phyloP scores from a whole-genome alignment of 179 eudicot species.

The Vitellaria paradoxa region DNA sequence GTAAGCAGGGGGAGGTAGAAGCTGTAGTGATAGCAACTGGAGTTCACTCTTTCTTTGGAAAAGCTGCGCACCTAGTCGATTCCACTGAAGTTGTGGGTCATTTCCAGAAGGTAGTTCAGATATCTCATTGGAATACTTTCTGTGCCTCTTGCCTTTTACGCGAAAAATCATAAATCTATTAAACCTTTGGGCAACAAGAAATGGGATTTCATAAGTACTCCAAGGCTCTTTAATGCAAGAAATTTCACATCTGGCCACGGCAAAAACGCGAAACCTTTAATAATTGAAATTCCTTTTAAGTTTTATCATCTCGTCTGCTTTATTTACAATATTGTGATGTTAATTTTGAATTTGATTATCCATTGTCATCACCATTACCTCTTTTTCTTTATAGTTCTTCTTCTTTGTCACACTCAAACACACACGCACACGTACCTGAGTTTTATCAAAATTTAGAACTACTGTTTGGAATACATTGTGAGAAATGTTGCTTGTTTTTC shows the following conservation, averaged over 20 bases:
- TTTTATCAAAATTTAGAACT: background rate
- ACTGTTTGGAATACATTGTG: background rate
- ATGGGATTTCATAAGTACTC: background rate
- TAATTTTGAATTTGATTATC: too few species aligned
- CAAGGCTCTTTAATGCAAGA: background rate
- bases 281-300: slow-evolving; percentile 7
- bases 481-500: background rate
- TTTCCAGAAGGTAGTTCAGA: slow-evolving; percentile 55
- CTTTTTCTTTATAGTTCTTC: too few species aligned
- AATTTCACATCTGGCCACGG: background rate
- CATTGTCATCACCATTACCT: too few species aligned
- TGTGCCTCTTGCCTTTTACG: background rate
- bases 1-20: slow-evolving; percentile 78
- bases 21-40: slow-evolving; percentile 78
- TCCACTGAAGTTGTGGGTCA: slow-evolving; percentile 62
- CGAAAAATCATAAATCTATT: background rate
- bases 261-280: background rate
- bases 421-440: background rate
- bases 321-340: too few species aligned
- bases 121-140: background rate
- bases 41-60: slow-evolving; percentile 70
- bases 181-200: background rate
- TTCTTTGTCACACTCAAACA: too few species aligned
- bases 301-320: background rate
- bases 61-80: slow-evolving; percentile 74